These are phyloP conservation scores for Fusarium scirpi DNA, from an alignment of 2,329 filamentous ascomycete species.

Conservation along the genomic window DNA sequence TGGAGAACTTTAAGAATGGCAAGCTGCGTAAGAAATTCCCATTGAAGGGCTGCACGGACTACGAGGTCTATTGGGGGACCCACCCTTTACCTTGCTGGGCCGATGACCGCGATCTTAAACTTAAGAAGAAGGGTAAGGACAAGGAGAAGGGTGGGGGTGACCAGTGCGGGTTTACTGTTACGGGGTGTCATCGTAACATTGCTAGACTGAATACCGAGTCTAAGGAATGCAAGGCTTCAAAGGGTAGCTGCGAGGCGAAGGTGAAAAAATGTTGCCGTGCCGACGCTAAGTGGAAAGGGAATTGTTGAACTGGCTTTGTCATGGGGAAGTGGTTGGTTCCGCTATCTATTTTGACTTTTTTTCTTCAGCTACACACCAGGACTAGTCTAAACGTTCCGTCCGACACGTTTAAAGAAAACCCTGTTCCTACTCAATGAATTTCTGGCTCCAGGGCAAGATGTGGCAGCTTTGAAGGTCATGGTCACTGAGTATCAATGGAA, in stretches of 20 bases:
- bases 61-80: not conserved
- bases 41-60: not conserved
- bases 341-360: too few species aligned
- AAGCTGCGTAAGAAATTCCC: not conserved
- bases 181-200: not conserved
- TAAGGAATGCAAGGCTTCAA: too few species aligned
- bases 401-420: accelerated
- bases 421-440: not conserved
- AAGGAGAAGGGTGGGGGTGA: not conserved
- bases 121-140: not conserved
- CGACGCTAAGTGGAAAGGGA: too few species aligned
- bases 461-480: not conserved
- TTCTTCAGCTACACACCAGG: not conserved
- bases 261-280: too few species aligned
- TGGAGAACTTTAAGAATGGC: not conserved
- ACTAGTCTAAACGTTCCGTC: accelerated
- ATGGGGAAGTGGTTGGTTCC: too few species aligned
- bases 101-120: not conserved
- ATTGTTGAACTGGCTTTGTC: too few species aligned
- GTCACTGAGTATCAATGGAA: too few species aligned
- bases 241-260: too few species aligned
- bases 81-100: not conserved
- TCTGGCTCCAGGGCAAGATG: not conserved
- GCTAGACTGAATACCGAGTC: too few species aligned
- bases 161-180: not conserved